These are phyloP conservation scores for Castanea mollissima DNA, from an alignment of 306 rosid species.

Conservation along the genomic window DNA sequence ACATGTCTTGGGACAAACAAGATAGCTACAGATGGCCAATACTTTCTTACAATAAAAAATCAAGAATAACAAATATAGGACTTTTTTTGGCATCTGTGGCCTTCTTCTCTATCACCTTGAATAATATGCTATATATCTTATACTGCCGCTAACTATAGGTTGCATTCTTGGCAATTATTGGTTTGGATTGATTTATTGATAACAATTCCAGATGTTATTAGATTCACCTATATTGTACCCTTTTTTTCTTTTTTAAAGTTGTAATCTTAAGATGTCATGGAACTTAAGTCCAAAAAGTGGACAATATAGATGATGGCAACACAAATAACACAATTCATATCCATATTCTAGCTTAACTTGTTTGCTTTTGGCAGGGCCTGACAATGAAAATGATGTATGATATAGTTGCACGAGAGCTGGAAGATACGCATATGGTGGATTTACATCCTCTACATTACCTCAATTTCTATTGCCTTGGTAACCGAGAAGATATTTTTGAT, in stretches of 20 bases:
- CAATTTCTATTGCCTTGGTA: constrained; percentile 95
- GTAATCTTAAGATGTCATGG: neutral
- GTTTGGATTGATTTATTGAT: neutral
- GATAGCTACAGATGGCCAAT: neutral
- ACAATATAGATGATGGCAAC: neutral
- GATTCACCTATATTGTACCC: neutral
- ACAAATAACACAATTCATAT: constrained; percentile 1
- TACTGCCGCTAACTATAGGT: neutral
- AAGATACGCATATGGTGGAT: constrained; percentile 37
- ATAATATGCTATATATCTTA: neutral
- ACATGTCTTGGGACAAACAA: neutral
- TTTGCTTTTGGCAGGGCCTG: constrained; percentile 55
- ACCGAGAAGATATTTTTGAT: constrained; percentile 55
- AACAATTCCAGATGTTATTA: neutral
- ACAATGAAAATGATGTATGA: constrained; percentile 87
- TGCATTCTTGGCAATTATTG: constrained; percentile 6
- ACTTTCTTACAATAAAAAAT: neutral
- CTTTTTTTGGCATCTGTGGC: too few relatives aligned
- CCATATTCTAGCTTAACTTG: constrained; percentile 13
- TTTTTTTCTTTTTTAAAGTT: neutral
- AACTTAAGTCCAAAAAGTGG: neutral
- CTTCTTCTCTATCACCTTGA: neutral
- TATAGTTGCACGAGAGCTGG: constrained; percentile 59
- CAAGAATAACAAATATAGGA: neutral
- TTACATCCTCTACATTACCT: constrained; percentile 73